These are phyloP conservation scores for Huntiella abstrusa DNA, from an alignment of 2,329 filamentous ascomycete genomes.

Conservation along the genomic window DNA sequence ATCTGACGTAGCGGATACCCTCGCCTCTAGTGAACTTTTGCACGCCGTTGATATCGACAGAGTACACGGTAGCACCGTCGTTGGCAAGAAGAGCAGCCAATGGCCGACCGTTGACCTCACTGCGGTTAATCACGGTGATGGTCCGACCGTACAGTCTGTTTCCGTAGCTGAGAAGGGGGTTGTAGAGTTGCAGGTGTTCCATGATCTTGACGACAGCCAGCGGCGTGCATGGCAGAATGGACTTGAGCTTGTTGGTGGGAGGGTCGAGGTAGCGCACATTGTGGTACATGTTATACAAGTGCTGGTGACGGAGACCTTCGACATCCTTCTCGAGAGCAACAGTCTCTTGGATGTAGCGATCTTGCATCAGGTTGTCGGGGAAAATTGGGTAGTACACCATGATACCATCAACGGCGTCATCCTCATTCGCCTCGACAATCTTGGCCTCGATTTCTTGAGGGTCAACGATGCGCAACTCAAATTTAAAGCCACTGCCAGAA, in stretches of 20 bases:
- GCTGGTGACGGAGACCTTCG: slow-evolving; percentile 80
- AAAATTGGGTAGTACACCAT: slow-evolving; percentile 99
- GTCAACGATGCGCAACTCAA: slow-evolving; percentile 64
- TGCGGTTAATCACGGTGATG: slow-evolving; percentile 90
- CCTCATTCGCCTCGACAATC: slow-evolving; percentile 67
- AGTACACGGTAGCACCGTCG: slow-evolving; percentile 89
- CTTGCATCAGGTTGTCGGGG: slow-evolving; percentile 56
- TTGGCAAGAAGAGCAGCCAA: slow-evolving; percentile 87
- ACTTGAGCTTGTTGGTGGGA: slow-evolving; percentile 62
- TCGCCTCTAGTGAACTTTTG: slow-evolving; percentile 82
- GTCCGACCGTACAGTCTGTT: slow-evolving; percentile 87
- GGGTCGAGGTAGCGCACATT: slow-evolving; percentile 88
- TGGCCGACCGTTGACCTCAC: slow-evolving; percentile 85
- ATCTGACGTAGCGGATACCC: slow-evolving; percentile 67
- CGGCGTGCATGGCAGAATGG: slow-evolving; percentile 85
- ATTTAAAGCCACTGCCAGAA: slow-evolving; percentile 57
- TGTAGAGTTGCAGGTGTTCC: slow-evolving; percentile 91
- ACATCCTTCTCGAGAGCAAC: slow-evolving; percentile 84
- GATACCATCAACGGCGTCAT: slow-evolving; percentile 62
- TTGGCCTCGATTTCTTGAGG: slow-evolving; percentile 82
- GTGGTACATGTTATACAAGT: slow-evolving; percentile 99
- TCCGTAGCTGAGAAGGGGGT: slow-evolving; percentile 77
- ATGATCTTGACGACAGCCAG: slow-evolving; percentile 93
- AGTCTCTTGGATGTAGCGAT: slow-evolving; percentile 90
- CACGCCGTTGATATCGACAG: slow-evolving; percentile 77